A percentile compares a stretch with the other conserved stretches of the same genome.
Conservation (phyloP, 2,329 filamentous ascomycete species). For the Verticillium albo-atrum region DNA sequence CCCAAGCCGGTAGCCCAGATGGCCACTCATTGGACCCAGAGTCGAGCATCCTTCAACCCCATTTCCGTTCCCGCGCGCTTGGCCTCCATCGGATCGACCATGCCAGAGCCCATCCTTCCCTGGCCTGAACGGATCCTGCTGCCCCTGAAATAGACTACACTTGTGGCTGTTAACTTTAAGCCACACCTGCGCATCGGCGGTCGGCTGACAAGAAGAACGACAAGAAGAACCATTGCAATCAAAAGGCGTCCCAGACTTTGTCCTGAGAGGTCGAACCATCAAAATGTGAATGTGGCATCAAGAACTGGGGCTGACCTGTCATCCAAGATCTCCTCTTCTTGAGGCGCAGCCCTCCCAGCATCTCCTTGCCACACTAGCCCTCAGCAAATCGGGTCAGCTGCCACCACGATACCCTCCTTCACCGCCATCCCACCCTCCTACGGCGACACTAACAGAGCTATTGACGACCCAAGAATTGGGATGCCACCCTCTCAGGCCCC, state of each 20-base stretch:
- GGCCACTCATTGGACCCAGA: background rate
- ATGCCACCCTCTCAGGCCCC: background rate
- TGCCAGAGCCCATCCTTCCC: background rate
- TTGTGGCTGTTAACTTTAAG: background rate
- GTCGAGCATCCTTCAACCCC: background rate
- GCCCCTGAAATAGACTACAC: background rate
- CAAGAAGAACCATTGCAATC: background rate
- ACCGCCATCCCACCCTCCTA: background rate
- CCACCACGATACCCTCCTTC: background rate
- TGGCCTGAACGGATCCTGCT: background rate
- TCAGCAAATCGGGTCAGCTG: background rate
- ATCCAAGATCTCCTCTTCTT: background rate
- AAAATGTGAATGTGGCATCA: background rate
- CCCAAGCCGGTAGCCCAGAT: background rate
- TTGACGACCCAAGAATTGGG: background rate
- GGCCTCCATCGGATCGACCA: background rate
- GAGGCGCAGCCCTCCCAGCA: background rate
- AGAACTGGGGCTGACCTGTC: background rate
- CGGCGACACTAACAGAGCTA: background rate
- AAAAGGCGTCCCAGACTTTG: background rate
- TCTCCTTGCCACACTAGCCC: background rate
- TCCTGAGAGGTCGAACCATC: no score
- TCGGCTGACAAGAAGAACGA: background rate
- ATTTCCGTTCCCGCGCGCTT: background rate
- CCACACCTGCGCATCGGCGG: background rate